These are phyloP conservation scores for Meira nashicola DNA, from an alignment of 1,284 basidiomycete genomes.

Conservation along the genomic window DNA sequence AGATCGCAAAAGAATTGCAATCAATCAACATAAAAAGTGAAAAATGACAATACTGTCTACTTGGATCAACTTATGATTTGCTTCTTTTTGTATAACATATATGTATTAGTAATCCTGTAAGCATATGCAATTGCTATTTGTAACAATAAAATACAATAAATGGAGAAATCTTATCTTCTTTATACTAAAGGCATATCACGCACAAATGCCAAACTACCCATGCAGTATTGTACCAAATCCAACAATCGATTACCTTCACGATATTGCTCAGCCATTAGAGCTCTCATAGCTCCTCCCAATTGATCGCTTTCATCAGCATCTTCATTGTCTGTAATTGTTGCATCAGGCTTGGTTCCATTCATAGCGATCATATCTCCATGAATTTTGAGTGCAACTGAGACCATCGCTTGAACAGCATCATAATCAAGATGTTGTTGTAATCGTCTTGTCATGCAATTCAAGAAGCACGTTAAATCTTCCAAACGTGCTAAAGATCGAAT, in stretches of 20 bases:
- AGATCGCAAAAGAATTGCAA: background rate
- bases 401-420: conserved; percentile 86
- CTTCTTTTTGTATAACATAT: too few species aligned
- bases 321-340: conserved; percentile 55
- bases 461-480: conserved; percentile 66
- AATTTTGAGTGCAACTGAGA: conserved; percentile 75
- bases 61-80: too few species aligned
- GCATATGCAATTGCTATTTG: background rate
- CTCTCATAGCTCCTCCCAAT: conserved; percentile 26
- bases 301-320: conserved; percentile 60
- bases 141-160: background rate
- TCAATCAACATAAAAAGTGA: background rate
- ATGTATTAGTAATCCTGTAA: background rate
- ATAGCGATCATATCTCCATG: conserved; percentile 76
- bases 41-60: too few species aligned
- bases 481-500: conserved; percentile 69
- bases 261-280: conserved; percentile 33
- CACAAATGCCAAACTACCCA: conserved; percentile 44
- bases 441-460: conserved; percentile 69
- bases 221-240: conserved; percentile 43
- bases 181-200: conserved; percentile 43
- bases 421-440: conserved; percentile 79
- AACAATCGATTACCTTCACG: conserved; percentile 32
- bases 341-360: conserved; percentile 54
- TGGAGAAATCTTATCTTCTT: background rate